Conservation (phyloP, 2,329 filamentous ascomycete genomes). For the Curvularia verruculosa region DNA sequence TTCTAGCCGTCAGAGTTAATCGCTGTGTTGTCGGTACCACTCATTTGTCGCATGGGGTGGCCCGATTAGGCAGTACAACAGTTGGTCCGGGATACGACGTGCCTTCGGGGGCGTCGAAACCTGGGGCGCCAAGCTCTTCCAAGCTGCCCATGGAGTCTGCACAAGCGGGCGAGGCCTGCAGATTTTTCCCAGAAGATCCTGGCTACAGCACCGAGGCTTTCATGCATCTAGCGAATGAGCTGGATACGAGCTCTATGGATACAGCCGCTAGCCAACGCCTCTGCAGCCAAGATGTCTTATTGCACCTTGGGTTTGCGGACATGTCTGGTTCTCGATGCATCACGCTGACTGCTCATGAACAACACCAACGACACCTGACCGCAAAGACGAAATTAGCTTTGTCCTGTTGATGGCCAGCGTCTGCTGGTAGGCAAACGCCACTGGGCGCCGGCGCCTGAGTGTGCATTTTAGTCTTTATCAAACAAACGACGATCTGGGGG, state of each 20-base stretch:
- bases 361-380: constrained; percentile 25
- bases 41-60: constrained; percentile 18
- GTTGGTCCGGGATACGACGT: constrained; percentile 37
- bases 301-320: constrained; percentile 6
- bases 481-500: constrained; percentile 4
- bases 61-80: constrained; percentile 35
- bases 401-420: constrained; percentile 16
- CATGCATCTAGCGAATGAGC: constrained; percentile 32
- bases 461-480: constrained; percentile 15
- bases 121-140: constrained; percentile 39
- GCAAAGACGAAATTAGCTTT: constrained; percentile 17
- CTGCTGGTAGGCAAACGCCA: constrained; percentile 20
- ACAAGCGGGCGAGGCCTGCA: constrained; percentile 30
- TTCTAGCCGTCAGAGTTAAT: constrained; percentile 5
- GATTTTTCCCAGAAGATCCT: constrained; percentile 29
- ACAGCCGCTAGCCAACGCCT: constrained; percentile 26
- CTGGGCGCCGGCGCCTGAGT: constrained; percentile 14
- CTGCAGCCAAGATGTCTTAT: constrained; percentile 18
- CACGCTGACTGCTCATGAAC: constrained; percentile 25
- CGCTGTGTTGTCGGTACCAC: constrained; percentile 9
- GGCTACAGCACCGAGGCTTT: constrained; percentile 26
- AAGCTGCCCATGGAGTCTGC: constrained; percentile 30
- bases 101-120: constrained; percentile 35
- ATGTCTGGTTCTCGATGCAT: constrained; percentile 25
- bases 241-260: constrained; percentile 22